Percentiles rank a stretch among this genome's conserved stretches.
Conservation (phyloP, 2,329 filamentous ascomycete species). For the Myriosclerotinia scirpicola region DNA sequence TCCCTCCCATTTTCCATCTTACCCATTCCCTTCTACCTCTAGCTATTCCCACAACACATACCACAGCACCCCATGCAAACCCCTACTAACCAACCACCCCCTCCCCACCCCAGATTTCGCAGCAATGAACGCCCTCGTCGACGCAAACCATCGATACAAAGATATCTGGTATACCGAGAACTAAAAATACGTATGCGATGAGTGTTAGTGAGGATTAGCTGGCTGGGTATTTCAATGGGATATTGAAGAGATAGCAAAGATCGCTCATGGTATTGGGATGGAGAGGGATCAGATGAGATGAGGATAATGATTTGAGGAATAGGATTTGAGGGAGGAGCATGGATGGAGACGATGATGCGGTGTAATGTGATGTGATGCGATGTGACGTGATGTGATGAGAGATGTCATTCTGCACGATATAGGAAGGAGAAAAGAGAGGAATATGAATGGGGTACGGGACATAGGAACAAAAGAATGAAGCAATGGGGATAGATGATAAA, state of each 20-base stretch:
- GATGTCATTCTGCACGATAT: not conserved
- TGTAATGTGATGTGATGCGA: not conserved
- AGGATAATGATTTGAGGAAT: not conserved
- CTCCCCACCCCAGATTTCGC: slow-evolving; percentile 54
- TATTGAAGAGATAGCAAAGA: not conserved
- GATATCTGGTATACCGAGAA: slow-evolving; percentile 66
- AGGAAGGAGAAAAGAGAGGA: no score
- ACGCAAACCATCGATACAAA: slow-evolving; percentile 79
- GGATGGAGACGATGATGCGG: not conserved
- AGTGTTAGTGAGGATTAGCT: no score
- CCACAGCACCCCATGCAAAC: not conserved
- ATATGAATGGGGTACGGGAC: not conserved
- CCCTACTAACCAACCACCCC: not conserved
- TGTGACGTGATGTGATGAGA: not conserved
- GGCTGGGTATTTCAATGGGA: not conserved
- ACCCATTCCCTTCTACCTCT: no score
- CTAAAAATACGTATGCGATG: not conserved
- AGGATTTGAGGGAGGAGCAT: no score
- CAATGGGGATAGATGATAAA: not conserved
- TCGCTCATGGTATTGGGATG: not conserved
- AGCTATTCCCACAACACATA: no score
- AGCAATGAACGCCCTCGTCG: slow-evolving; percentile 75
- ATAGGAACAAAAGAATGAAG: not conserved
- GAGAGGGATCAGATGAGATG: not conserved
- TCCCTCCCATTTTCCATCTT: not conserved